Evolutionary conservation across 805 yeast genomes (phyloP), one percentile per base, ranked within the genome.

Genomic region (Nakazawaea populi): DNA sequence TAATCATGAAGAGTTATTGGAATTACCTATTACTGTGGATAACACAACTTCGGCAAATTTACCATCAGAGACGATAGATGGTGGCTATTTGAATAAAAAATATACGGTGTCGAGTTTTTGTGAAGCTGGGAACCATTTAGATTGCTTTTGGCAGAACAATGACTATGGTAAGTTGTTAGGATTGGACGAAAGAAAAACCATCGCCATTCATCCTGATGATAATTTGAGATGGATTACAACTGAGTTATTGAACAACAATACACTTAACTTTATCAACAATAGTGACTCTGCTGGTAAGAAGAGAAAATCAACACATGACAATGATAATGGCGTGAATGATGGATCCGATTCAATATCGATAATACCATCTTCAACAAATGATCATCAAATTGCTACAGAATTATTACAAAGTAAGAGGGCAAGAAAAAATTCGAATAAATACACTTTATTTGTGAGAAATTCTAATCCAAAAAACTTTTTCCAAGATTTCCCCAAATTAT

Each of bases 41-140:
- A 46, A 46, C 31, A 69, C 71, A 4, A 57, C 61, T 27, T 36
- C 42, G 18, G 6, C 47, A 3, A 24, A 24, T 28, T 31, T 42
- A 24, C 45, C 45, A 18, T 10, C 39, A 6, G 46, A 38, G 27
- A 43, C 47, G n/a, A 31, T 28, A 4, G 46, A 42, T 36, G 49
- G 49, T 29, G 42, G 35, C 3, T 18, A 10, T 5, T 30, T 50
- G 6, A 46, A 45, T 34, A 42, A 30, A n/a, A 51, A 42, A 37
- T 46, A 32, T 11, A 46, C 46, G 1, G 40, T 51, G 4, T 30
- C 47, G 10, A 18, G 35, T 6, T 42, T 37, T 18, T 51, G 53
- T 29, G 36, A 42, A 4, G 42, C 32, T 5, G 30, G 35, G 7
- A 42, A 46, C 30, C 53, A 51, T 32, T 34, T 39, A 31, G 35